A percentile compares a stretch with the other conserved stretches of the same genome.
Evolutionary conservation across 352 stramenopile species (phyloP).

Genomic region (Pythium periplocum): DNA sequence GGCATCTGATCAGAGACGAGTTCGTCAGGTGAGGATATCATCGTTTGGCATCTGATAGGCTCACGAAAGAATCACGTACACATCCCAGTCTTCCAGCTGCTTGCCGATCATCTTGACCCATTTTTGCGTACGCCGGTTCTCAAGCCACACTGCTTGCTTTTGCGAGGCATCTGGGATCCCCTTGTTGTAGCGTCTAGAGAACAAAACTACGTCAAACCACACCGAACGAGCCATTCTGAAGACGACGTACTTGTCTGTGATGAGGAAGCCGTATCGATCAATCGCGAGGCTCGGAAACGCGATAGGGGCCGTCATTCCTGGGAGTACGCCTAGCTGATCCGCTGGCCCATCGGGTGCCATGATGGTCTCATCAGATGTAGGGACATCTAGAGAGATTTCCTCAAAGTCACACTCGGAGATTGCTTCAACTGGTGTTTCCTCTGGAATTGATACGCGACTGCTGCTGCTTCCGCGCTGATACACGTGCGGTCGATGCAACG

Average conservation of each 20-base stretch:
- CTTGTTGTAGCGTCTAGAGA: constrained; percentile 41
- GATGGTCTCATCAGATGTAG: background rate
- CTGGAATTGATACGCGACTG: too few relatives aligned
- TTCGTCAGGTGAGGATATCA: background rate
- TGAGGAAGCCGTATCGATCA: constrained; percentile 71
- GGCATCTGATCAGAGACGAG: constrained; percentile 23
- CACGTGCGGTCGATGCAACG: too few relatives aligned
- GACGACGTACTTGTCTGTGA: constrained; percentile 56
- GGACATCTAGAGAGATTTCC: background rate
- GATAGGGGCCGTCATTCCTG: constrained; percentile 16
- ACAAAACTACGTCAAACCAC: background rate
- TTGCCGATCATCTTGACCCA: constrained; percentile 82
- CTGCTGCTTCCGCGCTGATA: too few relatives aligned
- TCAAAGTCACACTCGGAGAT: background rate
- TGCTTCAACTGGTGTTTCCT: too few relatives aligned
- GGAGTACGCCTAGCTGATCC: background rate
- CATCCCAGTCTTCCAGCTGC: constrained; percentile 71
- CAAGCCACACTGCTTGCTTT: constrained; percentile 52
- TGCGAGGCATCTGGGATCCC: constrained; percentile 16
- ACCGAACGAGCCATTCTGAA: constrained; percentile 1
- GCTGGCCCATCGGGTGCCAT: constrained; percentile 11
- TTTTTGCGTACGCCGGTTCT: constrained; percentile 73
- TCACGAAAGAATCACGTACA: constrained; percentile 22
- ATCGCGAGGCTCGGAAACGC: constrained; percentile 51
- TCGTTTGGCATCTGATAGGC: too few relatives aligned